A percentile compares a stretch with the other conserved stretches of the same genome.
phyloP scores from a whole-genome alignment of 2,329 filamentous ascomycete species.

The Rugonectria rugulosa region DNA sequence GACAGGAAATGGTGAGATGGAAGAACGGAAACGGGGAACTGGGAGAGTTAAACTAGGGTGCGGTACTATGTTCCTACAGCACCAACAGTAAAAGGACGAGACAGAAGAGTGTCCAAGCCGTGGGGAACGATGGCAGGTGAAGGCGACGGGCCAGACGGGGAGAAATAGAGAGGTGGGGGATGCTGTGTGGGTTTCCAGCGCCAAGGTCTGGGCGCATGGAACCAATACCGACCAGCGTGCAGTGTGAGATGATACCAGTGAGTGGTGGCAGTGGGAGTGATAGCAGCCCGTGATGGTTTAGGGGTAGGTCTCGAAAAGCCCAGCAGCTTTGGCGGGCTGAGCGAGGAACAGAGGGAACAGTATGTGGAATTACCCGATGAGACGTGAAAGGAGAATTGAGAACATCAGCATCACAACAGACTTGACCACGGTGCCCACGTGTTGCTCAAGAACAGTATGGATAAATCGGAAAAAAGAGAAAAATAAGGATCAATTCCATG shows the following conservation, averaged over 20 bases:
- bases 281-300: too few relatives aligned
- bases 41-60: slow-evolving; percentile 10
- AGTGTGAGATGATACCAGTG: not conserved
- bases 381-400: not conserved
- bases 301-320: too few relatives aligned
- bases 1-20: slow-evolving; percentile 8
- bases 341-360: too few relatives aligned
- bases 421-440: not conserved
- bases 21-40: slow-evolving; percentile 2
- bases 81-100: not conserved
- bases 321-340: too few relatives aligned
- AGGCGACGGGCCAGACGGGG: slow-evolving; percentile 5
- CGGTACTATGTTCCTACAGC: too few relatives aligned
- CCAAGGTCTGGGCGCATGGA: slow-evolving; percentile 11
- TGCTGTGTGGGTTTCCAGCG: not conserved
- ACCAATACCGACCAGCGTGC: not conserved
- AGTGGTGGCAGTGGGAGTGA: too few relatives aligned
- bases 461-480: not conserved
- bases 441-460: not conserved
- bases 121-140: not conserved
- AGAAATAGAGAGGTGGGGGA: not conserved
- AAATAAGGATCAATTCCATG: not conserved
- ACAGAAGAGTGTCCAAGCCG: not conserved
- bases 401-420: not conserved
- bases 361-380: too few relatives aligned